A percentile compares a stretch with the other conserved stretches of the same genome.
phyloP scores from a whole-genome alignment of 176 grass and related monocot genomes.

The Carex scoparia region DNA sequence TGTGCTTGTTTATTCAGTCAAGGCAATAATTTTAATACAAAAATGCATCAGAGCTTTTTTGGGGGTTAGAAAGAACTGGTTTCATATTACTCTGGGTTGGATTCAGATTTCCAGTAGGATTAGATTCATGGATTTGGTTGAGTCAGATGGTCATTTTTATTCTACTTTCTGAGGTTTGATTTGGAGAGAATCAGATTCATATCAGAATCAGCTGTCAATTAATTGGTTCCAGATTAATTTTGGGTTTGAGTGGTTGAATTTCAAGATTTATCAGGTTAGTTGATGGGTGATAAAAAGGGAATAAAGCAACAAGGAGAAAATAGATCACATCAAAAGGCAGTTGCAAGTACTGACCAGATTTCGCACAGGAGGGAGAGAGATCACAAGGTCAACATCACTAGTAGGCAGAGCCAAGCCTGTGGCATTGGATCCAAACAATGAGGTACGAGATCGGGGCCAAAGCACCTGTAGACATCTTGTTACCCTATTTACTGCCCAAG shows the following conservation, averaged over 20 bases:
- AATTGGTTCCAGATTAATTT: conserved; percentile 10
- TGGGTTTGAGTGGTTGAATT: not conserved
- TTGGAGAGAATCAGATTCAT: not conserved
- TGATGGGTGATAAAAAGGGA: not conserved
- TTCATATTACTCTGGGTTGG: not conserved
- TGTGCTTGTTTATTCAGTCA: not conserved
- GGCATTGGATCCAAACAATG: conserved; percentile 88
- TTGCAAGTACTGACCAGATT: conserved; percentile 68
- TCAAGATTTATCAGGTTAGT: not conserved
- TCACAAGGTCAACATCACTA: conserved; percentile 94
- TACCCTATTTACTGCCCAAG: conserved; percentile 94
- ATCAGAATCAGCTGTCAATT: not conserved
- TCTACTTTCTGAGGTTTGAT: not conserved
- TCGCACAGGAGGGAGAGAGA: conserved; percentile 89
- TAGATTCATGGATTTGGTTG: not conserved
- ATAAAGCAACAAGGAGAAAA: not conserved
- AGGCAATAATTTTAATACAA: not conserved
- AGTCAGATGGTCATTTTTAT: not conserved
- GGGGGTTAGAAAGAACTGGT: not conserved
- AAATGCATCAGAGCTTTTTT: not conserved
- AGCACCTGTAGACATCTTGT: conserved; percentile 82
- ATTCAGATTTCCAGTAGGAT: not conserved
- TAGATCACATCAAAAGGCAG: not conserved
- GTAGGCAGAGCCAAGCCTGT: conserved; percentile 92
- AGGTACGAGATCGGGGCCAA: conserved; percentile 96